phyloP scores from a whole-genome alignment of 139 green algal genomes.

The Chlorella sp. region DNA sequence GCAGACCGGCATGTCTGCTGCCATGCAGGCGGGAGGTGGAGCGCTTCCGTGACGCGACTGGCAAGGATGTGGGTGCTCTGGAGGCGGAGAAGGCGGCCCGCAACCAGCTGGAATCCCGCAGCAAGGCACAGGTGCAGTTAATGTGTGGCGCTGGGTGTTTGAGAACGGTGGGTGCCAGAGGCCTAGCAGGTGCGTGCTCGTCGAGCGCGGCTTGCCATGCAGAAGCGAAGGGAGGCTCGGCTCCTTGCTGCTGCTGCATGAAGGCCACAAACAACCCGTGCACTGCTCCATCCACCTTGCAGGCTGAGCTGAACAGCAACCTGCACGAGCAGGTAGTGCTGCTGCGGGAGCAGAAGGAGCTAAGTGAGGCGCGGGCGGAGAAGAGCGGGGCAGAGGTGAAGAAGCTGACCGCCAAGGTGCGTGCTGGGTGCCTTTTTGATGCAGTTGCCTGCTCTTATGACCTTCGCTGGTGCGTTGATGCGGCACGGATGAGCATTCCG shows the following conservation, averaged over 20 bases:
- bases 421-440: too few relatives aligned
- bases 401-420: slow-evolving; percentile 37
- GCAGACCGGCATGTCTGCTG: background rate
- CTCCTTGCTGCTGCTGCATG: background rate
- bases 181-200: too few relatives aligned
- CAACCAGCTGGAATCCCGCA: slow-evolving; percentile 39
- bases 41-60: slow-evolving; percentile 51
- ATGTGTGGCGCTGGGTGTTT: too few relatives aligned
- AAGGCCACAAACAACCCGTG: too few relatives aligned
- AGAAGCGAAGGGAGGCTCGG: too few relatives aligned
- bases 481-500: too few relatives aligned
- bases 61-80: slow-evolving; percentile 56
- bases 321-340: slow-evolving; percentile 49
- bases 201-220: too few relatives aligned
- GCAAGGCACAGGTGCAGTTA: slow-evolving; percentile 53
- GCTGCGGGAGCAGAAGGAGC: slow-evolving; percentile 49
- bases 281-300: slow-evolving; percentile 30
- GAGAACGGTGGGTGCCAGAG: too few relatives aligned
- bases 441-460: too few relatives aligned
- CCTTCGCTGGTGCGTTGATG: too few relatives aligned
- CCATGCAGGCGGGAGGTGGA: slow-evolving; percentile 36
- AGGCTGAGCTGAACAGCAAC: slow-evolving; percentile 47
- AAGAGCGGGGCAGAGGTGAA: slow-evolving; percentile 43
- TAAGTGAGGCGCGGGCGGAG: slow-evolving; percentile 46
- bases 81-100: slow-evolving; percentile 47